Evolutionary conservation across 208 protist genomes (phyloP).

Genomic region (Sergeia podlipaevii): DNA sequence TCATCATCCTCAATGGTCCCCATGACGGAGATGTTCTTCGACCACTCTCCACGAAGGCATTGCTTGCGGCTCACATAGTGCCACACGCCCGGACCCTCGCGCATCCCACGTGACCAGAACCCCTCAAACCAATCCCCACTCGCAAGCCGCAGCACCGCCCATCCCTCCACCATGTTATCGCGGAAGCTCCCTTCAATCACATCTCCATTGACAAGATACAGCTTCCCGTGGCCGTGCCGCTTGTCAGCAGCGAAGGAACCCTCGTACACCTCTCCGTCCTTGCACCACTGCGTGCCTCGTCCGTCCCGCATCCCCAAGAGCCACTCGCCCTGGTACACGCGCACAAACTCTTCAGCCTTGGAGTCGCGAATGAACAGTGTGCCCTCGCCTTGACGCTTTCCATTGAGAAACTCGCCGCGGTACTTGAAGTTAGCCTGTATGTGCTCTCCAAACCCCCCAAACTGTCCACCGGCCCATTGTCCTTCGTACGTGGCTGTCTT

Average conservation of each 20-base stretch:
- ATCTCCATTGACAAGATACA: constrained; percentile 83
- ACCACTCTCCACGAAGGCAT: constrained; percentile 82
- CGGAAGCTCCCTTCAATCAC: constrained; percentile 76
- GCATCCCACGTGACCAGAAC: constrained; percentile 71
- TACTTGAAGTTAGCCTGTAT: constrained; percentile 74
- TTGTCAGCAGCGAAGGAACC: constrained; percentile 65
- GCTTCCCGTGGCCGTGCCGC: constrained; percentile 68
- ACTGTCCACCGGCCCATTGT: constrained; percentile 79
- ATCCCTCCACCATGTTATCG: constrained; percentile 60
- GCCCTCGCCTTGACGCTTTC: constrained; percentile 75
- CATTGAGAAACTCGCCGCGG: constrained; percentile 74
- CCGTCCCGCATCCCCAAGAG: constrained; percentile 75
- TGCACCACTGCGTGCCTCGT: constrained; percentile 73
- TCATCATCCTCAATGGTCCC: constrained; percentile 76
- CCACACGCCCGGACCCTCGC: constrained; percentile 84
- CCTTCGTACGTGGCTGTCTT: constrained; percentile 87
- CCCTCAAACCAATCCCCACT: constrained; percentile 89
- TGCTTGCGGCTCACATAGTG: constrained; percentile 76
- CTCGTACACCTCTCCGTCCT: constrained; percentile 87
- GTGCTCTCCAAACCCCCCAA: constrained; percentile 85
- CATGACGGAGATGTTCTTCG: constrained; percentile 65
- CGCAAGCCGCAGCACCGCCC: constrained; percentile 56
- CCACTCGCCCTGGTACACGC: constrained; percentile 89
- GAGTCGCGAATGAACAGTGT: constrained; percentile 72
- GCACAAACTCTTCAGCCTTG: constrained; percentile 46